Evolutionary conservation across 352 stramenopile species (phyloP).

Genomic region (Achlya hypogyna): DNA sequence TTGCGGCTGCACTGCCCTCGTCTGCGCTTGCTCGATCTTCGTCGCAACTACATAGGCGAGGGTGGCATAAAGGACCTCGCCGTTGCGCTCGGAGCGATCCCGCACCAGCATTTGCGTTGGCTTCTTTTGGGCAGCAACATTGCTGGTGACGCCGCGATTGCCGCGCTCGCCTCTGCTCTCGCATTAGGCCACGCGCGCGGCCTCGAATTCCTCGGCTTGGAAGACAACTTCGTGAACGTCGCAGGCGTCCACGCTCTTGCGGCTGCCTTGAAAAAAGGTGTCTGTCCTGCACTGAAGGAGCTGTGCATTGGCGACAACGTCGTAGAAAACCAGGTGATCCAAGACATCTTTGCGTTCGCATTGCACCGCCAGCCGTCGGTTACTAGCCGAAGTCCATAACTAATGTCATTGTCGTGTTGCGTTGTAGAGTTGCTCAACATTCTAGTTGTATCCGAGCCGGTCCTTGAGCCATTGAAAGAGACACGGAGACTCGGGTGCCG

Average conservation of each 20-base stretch:
- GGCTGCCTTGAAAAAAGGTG: slow-evolving; percentile 2
- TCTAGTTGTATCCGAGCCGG: no score
- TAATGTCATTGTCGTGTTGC: no score
- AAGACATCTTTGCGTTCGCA: slow-evolving; percentile 6
- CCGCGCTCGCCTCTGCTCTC: slow-evolving; percentile 17
- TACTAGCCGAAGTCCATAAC: no score
- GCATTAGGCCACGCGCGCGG: slow-evolving; percentile 2
- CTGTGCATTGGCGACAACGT: slow-evolving; percentile 26
- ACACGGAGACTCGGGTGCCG: no score
- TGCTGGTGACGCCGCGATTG: slow-evolving; percentile 15
- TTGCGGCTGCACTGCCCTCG: slow-evolving; percentile 2
- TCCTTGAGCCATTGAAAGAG: no score
- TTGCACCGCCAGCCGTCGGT: no score
- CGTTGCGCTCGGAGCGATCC: not conserved
- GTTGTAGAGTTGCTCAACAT: no score
- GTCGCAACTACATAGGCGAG: slow-evolving; percentile 27
- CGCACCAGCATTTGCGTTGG: slow-evolving; percentile 7
- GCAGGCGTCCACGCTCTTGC: slow-evolving; percentile 21
- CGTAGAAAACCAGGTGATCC: slow-evolving; percentile 6
- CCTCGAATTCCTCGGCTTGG: slow-evolving; percentile 24
- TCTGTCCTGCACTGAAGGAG: slow-evolving; percentile 22
- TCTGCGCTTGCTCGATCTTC: slow-evolving; percentile 23
- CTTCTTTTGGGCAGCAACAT: slow-evolving; percentile 27
- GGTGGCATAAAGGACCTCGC: slow-evolving; percentile 22
- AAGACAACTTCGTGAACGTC: slow-evolving; percentile 26